Conservation (phyloP, 1,284 basidiomycete genomes). For the Marasmius sp. region DNA sequence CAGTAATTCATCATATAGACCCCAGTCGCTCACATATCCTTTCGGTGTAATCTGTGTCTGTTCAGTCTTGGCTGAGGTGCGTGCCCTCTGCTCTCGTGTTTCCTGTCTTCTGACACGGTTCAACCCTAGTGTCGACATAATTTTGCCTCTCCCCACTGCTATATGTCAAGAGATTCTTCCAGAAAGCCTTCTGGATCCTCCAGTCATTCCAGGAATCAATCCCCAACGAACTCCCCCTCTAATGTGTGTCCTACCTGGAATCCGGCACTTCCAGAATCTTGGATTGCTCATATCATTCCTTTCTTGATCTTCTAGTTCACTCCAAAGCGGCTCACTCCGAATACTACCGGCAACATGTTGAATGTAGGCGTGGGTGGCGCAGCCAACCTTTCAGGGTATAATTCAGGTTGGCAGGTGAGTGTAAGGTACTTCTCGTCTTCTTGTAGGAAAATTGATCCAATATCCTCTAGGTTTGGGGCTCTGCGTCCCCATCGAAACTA, state of each 20-base stretch:
- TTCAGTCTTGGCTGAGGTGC: neutral
- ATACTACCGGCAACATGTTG: slow-evolving; percentile 48
- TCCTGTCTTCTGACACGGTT: neutral
- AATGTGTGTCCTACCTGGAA: slow-evolving; percentile 42
- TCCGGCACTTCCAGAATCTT: neutral
- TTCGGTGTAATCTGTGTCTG: slow-evolving; percentile 4
- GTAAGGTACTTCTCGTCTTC: slow-evolving; percentile 6
- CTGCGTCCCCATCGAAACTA: slow-evolving; percentile 49
- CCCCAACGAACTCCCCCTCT: slow-evolving; percentile 55
- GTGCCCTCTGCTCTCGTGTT: slow-evolving; percentile 2
- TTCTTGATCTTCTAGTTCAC: slow-evolving; percentile 31
- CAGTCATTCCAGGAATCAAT: slow-evolving; percentile 59
- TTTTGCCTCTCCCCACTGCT: slow-evolving; percentile 14
- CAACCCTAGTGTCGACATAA: slow-evolving; percentile 3
- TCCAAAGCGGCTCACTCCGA: slow-evolving; percentile 45
- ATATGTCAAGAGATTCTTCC: slow-evolving; percentile 57
- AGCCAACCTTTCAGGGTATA: slow-evolving; percentile 50
- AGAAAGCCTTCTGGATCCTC: slow-evolving; percentile 70
- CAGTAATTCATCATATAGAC: neutral
- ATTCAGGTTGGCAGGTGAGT: slow-evolving; percentile 72
- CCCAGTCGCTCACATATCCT: neutral
- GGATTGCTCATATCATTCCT: slow-evolving; percentile 1
- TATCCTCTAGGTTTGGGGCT: slow-evolving; percentile 57
- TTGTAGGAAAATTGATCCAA: slow-evolving; percentile 12
- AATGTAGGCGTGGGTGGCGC: slow-evolving; percentile 50